phyloP scores from a whole-genome alignment of 2,329 filamentous ascomycete species.

The Neofusicoccum cordaticola region DNA sequence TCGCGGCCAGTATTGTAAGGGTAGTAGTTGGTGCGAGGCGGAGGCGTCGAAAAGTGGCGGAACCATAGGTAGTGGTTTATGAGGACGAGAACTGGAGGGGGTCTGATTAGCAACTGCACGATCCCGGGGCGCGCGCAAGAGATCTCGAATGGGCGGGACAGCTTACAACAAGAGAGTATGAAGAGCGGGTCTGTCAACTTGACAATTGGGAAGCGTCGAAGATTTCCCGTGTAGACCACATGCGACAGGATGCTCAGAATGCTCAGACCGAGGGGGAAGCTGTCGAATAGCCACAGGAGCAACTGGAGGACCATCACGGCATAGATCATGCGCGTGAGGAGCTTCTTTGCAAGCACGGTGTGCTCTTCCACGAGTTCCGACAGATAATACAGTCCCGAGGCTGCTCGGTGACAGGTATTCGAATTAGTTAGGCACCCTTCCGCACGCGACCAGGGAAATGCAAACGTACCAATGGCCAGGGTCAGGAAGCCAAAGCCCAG shows the following conservation, averaged over 20 bases:
- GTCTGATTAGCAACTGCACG: background rate
- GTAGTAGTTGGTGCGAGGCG: conserved; percentile 47
- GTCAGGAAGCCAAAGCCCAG: conserved; percentile 93
- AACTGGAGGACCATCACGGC: conserved; percentile 70
- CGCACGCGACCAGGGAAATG: background rate
- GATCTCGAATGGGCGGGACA: background rate
- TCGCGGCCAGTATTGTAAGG: conserved; percentile 63
- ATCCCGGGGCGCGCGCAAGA: background rate
- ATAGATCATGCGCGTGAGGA: conserved; percentile 86
- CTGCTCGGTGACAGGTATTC: conserved; percentile 42
- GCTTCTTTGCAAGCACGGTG: conserved; percentile 83
- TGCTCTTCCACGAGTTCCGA: conserved; percentile 98
- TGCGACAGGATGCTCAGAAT: conserved; percentile 76
- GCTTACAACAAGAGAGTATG: conserved; percentile 72
- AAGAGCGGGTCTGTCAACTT: conserved; percentile 87
- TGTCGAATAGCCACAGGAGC: conserved; percentile 74
- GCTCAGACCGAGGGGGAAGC: conserved; percentile 76
- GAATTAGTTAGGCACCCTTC: background rate
- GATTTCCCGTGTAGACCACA: conserved; percentile 82
- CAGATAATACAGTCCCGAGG: conserved; percentile 97
- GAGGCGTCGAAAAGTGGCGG: conserved; percentile 73
- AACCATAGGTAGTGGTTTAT: conserved; percentile 97
- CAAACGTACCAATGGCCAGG: conserved; percentile 74
- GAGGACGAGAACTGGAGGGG: conserved; percentile 68
- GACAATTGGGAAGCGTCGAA: conserved; percentile 72